phyloP scores from a whole-genome alignment of 2,329 filamentous ascomycete species.

The Tolypocladium nubicola region DNA sequence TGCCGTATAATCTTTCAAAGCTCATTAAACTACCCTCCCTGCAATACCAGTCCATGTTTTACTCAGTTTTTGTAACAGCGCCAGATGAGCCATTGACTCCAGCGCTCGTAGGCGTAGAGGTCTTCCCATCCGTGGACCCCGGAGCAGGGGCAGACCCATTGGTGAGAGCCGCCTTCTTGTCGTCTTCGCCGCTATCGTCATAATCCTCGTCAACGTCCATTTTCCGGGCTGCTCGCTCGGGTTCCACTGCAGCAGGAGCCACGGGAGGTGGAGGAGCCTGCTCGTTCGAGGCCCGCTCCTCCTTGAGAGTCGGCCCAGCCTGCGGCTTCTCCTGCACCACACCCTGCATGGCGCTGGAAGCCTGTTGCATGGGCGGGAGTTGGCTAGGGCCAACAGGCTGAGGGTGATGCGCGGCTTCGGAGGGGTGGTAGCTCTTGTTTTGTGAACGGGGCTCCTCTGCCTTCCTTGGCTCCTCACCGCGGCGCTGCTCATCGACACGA shows the following conservation, averaged over 20 bases:
- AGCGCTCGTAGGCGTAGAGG: slow-evolving; percentile 33
- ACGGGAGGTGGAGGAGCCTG: slow-evolving; percentile 33
- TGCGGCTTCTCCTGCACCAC: slow-evolving; percentile 38
- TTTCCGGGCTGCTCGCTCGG: slow-evolving; percentile 73
- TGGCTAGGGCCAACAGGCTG: slow-evolving; percentile 39
- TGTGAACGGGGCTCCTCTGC: slow-evolving; percentile 55
- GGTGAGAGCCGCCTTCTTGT: slow-evolving; percentile 46
- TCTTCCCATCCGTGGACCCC: slow-evolving; percentile 41
- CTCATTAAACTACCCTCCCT: slow-evolving; percentile 11
- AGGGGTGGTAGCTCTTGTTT: slow-evolving; percentile 78
- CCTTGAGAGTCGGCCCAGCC: slow-evolving; percentile 31
- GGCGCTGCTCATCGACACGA: slow-evolving; percentile 53
- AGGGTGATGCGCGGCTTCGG: slow-evolving; percentile 76
- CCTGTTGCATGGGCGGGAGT: slow-evolving; percentile 54
- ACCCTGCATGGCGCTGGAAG: slow-evolving; percentile 42
- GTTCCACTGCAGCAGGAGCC: slow-evolving; percentile 52
- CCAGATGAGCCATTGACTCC: slow-evolving; percentile 29
- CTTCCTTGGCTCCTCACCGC: slow-evolving; percentile 46
- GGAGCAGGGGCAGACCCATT: slow-evolving; percentile 36
- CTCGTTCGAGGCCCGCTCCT: slow-evolving; percentile 43
- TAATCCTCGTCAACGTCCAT: slow-evolving; percentile 98
- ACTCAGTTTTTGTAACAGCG: slow-evolving; percentile 34
- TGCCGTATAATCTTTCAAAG: slow-evolving; percentile 13
- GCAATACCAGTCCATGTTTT: slow-evolving; percentile 1
- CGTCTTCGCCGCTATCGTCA: slow-evolving; percentile 86